phyloP scores from a whole-genome alignment of 345 rosid genomes.

The Mangifera indica region DNA sequence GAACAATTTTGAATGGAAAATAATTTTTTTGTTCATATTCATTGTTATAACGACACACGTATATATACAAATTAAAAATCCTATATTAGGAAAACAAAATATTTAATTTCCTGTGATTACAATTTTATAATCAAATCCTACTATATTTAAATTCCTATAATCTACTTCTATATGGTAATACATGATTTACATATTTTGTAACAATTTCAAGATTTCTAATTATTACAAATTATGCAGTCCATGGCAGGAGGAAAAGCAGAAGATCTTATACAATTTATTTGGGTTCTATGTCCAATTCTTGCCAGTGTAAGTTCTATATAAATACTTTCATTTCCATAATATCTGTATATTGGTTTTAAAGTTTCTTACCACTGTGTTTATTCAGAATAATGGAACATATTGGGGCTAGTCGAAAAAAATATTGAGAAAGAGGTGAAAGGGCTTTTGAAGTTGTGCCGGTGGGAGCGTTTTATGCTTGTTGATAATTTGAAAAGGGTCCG shows the following conservation, averaged over 20 bases:
- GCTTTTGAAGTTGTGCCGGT: conserved; percentile 62
- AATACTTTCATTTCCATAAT: background rate
- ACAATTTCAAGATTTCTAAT: conserved; percentile 25
- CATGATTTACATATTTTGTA: too few species aligned
- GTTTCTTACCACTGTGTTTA: conserved; percentile 27
- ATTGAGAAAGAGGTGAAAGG: conserved; percentile 67
- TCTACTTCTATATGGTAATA: too few species aligned
- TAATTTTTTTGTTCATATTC: too few species aligned
- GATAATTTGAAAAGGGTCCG: conserved; percentile 62
- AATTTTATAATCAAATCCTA: too few species aligned
- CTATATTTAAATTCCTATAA: too few species aligned
- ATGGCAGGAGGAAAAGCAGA: conserved; percentile 51
- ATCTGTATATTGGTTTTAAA: conserved; percentile 12
- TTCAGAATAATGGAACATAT: conserved; percentile 65
- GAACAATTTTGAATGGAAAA: too few species aligned
- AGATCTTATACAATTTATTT: conserved; percentile 73
- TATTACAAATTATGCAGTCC: conserved; percentile 42
- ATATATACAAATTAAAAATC: too few species aligned
- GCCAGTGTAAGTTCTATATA: conserved; percentile 58
- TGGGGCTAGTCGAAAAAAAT: conserved; percentile 47
- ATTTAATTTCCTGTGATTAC: too few species aligned
- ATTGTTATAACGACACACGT: too few species aligned
- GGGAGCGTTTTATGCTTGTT: conserved; percentile 68
- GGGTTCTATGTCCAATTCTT: conserved; percentile 85
- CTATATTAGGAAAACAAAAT: too few species aligned